Evolutionary conservation across 495 filamentous ascomycete species (phyloP), one percentile per base, ranked within the genome.

Genomic region (Penicillium tannophilum): DNA sequence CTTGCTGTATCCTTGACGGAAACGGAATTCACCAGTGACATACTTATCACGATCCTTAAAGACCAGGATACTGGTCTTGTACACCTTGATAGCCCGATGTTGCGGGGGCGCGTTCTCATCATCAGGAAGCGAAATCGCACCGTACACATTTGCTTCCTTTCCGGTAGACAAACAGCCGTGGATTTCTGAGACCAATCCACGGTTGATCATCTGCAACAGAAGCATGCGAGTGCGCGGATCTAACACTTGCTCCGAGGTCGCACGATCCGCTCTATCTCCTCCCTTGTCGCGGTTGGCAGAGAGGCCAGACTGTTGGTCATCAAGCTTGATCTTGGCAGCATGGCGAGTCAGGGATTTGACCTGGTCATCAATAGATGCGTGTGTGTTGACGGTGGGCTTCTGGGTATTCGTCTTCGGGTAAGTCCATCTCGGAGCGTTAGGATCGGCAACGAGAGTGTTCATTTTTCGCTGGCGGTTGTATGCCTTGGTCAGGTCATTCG

Each of bases 11-110:
- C 92, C 93, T 46, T 82, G 76, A 41, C 86, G 76, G 76, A 92
- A 92, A 31, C 95, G 81, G 73, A 91, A 91, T 71, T 98, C 94
- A 54, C 95, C 94, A 1, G 87, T 88, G 35, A 98, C 91, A 69
- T 98, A 98, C 60, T 90, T 89, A 66, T 96, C 91, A 43, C 94
- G 84, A 74, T 98, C 93, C 76, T 98, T 98, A 84, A 98, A 98
- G 5, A 93, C 91, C 39, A 98, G 75, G 56, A 97, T 97, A 44
- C 88, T 88, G 0, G 95, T 98, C 79, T 98, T 98, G 83, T 98
- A 98, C 23, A 98, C 89, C 73, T 98, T 98, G 77, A 98, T 91
- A 14, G 94, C 94, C 50, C 91, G 86, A 60, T 91, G 86, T 4
- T 80, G 55, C 0, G 79, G 72, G n/a, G 71, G 75, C 50, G 73